phyloP scores from a whole-genome alignment of 805 yeast genomes.

The Nakazawaea peltata region DNA sequence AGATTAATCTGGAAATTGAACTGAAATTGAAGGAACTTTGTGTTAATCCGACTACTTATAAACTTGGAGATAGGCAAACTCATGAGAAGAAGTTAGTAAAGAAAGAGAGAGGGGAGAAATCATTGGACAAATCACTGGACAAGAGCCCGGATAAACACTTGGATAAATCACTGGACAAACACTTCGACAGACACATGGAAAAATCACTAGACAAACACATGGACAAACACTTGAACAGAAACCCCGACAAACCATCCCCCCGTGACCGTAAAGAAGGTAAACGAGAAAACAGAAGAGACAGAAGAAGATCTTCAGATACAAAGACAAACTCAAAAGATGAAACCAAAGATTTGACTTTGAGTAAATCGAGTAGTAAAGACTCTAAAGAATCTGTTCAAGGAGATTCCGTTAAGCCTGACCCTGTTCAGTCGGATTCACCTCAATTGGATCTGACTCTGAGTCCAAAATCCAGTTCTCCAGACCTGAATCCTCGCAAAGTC shows the following conservation, averaged over 20 bases:
- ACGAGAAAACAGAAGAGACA: background rate
- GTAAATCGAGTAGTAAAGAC: no score
- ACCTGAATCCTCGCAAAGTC: no score
- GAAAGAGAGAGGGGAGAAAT: background rate
- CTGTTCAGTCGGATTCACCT: no score
- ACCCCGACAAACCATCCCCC: background rate
- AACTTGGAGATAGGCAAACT: conserved; percentile 17
- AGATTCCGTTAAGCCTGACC: no score
- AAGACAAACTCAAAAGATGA: background rate
- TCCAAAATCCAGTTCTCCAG: no score
- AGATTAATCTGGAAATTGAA: conserved; percentile 59
- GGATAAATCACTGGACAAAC: no score
- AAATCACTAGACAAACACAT: no score
- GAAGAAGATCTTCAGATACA: background rate
- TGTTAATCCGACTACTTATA: conserved; percentile 36
- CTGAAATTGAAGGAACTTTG: conserved; percentile 31
- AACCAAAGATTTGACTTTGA: background rate
- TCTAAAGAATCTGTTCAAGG: no score
- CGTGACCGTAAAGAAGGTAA: background rate
- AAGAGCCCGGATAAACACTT: background rate
- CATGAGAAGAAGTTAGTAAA: background rate
- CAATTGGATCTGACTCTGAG: no score
- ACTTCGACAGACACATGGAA: no score
- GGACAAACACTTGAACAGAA: no score
- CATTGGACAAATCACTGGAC: background rate